Conservation (phyloP, 2,329 filamentous ascomycete species). For the Hypoxylon sp. region DNA sequence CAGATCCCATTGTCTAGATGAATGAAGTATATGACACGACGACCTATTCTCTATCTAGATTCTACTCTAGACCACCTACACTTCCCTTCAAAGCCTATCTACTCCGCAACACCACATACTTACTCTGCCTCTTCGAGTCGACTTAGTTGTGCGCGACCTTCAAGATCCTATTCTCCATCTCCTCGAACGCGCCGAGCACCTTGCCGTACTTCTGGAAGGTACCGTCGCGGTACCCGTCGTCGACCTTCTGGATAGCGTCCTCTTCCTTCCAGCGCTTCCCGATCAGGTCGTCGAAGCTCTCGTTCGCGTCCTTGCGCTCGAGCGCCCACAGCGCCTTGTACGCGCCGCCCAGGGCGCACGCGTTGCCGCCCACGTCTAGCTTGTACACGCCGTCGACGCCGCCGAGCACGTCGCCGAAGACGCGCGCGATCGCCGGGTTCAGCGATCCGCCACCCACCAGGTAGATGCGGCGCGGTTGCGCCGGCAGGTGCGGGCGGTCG, state of each 20-base stretch:
- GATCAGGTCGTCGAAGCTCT: constrained; percentile 91
- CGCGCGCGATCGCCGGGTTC: constrained; percentile 88
- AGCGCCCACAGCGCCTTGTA: constrained; percentile 97
- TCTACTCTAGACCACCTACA: background rate
- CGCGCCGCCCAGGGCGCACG: constrained; percentile 91
- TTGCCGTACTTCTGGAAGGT: constrained; percentile 83
- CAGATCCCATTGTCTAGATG: background rate
- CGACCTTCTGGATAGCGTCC: constrained; percentile 84
- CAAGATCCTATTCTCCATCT: constrained; percentile 50
- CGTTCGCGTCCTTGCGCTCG: constrained; percentile 69
- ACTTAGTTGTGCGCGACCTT: constrained; percentile 50
- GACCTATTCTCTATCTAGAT: constrained; percentile 12
- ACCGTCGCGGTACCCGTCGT: constrained; percentile 80
- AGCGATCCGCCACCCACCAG: constrained; percentile 92
- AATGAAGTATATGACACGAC: background rate
- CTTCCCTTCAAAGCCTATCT: background rate
- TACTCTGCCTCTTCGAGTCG: background rate
- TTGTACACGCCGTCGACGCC: constrained; percentile 91
- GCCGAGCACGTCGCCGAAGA: constrained; percentile 89
- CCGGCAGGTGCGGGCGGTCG: constrained; percentile 66
- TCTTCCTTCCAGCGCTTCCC: constrained; percentile 87
- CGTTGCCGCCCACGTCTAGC: constrained; percentile 94
- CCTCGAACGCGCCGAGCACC: constrained; percentile 71
- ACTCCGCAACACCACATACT: background rate
- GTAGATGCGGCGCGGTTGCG: constrained; percentile 90